These are phyloP conservation scores for Aureobasidium musti DNA, from an alignment of 2,329 filamentous ascomycete genomes.

Conservation along the genomic window DNA sequence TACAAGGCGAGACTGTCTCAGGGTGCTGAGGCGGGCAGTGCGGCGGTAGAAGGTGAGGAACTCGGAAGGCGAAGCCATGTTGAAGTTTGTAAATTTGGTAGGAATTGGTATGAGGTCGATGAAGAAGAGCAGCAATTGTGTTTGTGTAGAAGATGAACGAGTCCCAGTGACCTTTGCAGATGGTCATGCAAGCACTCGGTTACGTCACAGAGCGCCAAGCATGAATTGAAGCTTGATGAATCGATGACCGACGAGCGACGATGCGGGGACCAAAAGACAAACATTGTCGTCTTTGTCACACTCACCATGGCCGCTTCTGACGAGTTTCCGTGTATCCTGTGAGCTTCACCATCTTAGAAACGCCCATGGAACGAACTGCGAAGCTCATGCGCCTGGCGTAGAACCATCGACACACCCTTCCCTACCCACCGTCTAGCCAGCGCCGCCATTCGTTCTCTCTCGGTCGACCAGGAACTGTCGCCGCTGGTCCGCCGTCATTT, in stretches of 20 bases:
- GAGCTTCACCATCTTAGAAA: constrained; percentile 27
- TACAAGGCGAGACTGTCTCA: constrained; percentile 27
- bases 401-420: constrained; percentile 76
- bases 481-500: constrained; percentile 75
- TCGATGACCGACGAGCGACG: neutral
- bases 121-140: neutral
- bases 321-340: constrained; percentile 48
- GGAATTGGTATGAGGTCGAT: neutral
- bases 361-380: neutral
- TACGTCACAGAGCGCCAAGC: constrained; percentile 14
- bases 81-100: neutral
- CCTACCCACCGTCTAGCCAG: constrained; percentile 75
- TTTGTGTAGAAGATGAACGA: constrained; percentile 6
- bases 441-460: constrained; percentile 71
- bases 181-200: neutral
- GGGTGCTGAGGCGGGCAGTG: constrained; percentile 30
- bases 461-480: constrained; percentile 88
- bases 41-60: constrained; percentile 46
- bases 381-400: constrained; percentile 42
- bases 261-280: constrained; percentile 4
- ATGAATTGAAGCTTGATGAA: neutral
- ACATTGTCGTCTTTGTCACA: neutral
- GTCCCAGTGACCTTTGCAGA: neutral
- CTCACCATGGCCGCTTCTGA: constrained; percentile 16
- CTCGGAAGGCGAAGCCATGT: constrained; percentile 42